Evolutionary conservation across 805 yeast genomes (phyloP), one percentile per base, ranked within the genome.

Genomic region (Saturnispora dispora): DNA sequence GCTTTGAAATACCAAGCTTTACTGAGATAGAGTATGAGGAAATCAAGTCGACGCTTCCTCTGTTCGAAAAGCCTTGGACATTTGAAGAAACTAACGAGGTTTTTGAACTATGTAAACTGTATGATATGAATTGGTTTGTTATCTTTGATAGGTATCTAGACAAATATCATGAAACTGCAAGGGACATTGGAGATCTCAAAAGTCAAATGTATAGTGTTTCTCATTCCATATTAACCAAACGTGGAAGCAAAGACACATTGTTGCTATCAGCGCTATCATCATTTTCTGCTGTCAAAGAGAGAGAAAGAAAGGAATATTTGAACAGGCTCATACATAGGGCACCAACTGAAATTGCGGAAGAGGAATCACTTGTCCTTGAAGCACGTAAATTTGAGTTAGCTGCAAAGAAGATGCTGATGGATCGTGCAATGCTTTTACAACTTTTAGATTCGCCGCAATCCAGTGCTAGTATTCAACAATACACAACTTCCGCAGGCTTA

Each of bases 311-410:
- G 59, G 78, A 78, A 48, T 91, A 91, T 62, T 68, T 93, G 45
- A 83, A 82, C 58, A 79, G 87, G 54, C 70, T 93, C 37, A 72
- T 91, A 42, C 81, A 81, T 36, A 73, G 99, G 58, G 81, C 91
- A 2, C 97, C 99, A 1, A 95, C 97, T 0, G 99, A 93, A 64
- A 87, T 93, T 44, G 98, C 98, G 0, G 99, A 93, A 69, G 99
- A 93, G 63, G 98, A 93, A 65, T 88, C 96, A 0, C 72, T 93
- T 47, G 87, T 93, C 10, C 82, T 91, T 30, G 99, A 93, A 64
- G 95, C 97, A 2, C 78, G 95, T 46, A 82, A 91, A 57, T 87
- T 93, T 55, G 98, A 93, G 63, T 78, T 88, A 52, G 87, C 95
- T 2, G 95, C 97, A 0, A 90, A 88, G 70, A 85, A 87, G 65